These are phyloP conservation scores for Epichloe hybrida DNA, from an alignment of 2,329 filamentous ascomycete genomes.

Conservation along the genomic window DNA sequence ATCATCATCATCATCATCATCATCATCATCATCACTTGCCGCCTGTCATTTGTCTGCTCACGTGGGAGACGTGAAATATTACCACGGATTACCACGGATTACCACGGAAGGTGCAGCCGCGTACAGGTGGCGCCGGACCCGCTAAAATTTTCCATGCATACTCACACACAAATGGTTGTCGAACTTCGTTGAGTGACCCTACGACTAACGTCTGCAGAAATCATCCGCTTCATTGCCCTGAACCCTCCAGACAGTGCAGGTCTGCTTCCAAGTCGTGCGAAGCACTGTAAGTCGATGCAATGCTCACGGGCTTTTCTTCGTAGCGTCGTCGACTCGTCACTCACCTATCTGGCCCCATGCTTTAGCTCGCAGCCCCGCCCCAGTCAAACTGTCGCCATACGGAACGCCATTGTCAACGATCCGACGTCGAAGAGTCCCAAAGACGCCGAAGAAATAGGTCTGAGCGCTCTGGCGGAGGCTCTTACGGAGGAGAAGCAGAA, in stretches of 20 bases:
- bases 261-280: neutral
- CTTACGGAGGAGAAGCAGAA: conserved; percentile 3
- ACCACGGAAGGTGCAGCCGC: neutral
- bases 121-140: conserved; percentile 1
- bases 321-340: neutral
- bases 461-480: conserved; percentile 1
- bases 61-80: neutral
- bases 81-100: neutral
- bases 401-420: conserved; percentile 1
- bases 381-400: neutral
- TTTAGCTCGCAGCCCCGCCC: neutral
- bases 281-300: neutral
- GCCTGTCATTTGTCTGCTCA: neutral
- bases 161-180: too few species aligned
- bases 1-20: too few species aligned
- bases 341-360: neutral
- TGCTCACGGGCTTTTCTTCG: neutral
- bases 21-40: too few species aligned
- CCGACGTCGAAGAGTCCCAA: conserved; percentile 17
- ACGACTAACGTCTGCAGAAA: neutral
- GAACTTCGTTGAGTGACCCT: neutral
- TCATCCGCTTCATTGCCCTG: neutral
- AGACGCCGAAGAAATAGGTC: neutral
- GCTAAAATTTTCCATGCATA: neutral
- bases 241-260: neutral